Base-by-base conservation (phyloP, 108 stramenopile genomes). In the Cyclotella kingstonii region DNA sequence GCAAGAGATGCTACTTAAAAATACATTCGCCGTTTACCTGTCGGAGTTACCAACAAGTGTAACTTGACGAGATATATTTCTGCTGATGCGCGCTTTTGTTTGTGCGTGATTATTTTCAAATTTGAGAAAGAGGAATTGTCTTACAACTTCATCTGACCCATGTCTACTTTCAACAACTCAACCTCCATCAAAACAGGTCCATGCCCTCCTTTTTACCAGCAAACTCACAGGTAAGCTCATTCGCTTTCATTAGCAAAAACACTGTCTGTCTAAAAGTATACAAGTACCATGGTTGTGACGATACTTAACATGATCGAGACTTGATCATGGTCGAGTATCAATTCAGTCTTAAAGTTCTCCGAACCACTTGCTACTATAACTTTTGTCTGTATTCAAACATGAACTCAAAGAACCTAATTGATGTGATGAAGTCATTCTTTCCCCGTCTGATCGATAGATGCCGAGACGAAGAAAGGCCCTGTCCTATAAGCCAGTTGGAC, bases 391-490 rank as follows among this genome's bases (percentile, higher is more conserved):
- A 39, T 1, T 8, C 54, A 49, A 21, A 21, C n/a, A 38, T n/a
- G n/a, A n/a, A n/a, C n/a, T n/a, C n/a, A n/a, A n/a, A n/a, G n/a
- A n/a, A n/a, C n/a, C n/a, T n/a, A 30, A 30, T 54, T 86, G 85
- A 91, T 55, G 70, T 87, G 86, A 87, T 84, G 78, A 74, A 87
- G 68, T 80, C 77, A 87, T 87, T 91, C 86, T 87, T 91, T 87
- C 86, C 90, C 86, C 86, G 86, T 91, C 90, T 86, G 72, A 87
- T 83, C 86, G 90, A 91, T 83, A 87, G 47, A 83, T 87, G 90
- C 71, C 65, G 90, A 87, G 69, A 54, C 60, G 38, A 72, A 60
- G 83, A 87, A 91, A 81, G 85, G 86, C 85, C 86, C 86, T 68
- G 84, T 84, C 86, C 84, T 83, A 73, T 82, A 81, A 84, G 86